phyloP scores from a whole-genome alignment of 176 grass and related monocot genomes.

The Oryza rufipogon region DNA sequence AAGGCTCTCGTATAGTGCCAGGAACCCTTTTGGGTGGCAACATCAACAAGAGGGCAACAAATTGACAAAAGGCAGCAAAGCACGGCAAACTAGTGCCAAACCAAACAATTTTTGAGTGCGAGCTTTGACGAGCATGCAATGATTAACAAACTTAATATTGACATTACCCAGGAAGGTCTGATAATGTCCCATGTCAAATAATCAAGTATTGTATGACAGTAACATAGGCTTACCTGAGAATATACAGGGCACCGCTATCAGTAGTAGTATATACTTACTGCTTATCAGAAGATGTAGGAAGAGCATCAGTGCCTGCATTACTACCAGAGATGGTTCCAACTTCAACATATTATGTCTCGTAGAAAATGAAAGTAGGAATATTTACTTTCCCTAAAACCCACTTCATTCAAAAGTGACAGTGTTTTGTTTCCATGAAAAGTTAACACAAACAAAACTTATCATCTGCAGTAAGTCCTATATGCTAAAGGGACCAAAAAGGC shows the following conservation, averaged over 20 bases:
- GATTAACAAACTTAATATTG: conserved; percentile 5
- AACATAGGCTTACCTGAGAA: neutral
- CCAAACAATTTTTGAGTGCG: neutral
- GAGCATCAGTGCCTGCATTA: neutral
- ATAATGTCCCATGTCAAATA: neutral
- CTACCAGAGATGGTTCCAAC: neutral
- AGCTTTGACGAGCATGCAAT: neutral
- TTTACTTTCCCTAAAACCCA: neutral
- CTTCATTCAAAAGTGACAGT: conserved; percentile 12
- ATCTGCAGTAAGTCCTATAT: neutral
- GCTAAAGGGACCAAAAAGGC: neutral
- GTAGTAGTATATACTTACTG: neutral
- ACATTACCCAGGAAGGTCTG: neutral
- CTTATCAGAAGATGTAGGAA: neutral
- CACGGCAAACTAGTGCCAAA: neutral
- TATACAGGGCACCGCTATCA: neutral
- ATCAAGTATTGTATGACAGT: neutral
- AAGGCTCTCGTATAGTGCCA: neutral
- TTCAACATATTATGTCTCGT: neutral
- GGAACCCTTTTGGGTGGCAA: conserved; percentile 25
- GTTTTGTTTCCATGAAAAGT: neutral
- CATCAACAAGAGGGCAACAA: neutral
- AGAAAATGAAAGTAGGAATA: neutral
- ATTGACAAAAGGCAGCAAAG: neutral
- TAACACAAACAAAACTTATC: neutral